Evolutionary conservation across 2,329 filamentous ascomycete genomes (phyloP), one percentile per base, ranked within the genome.

Genomic region (Neonectria neomacrospora): DNA sequence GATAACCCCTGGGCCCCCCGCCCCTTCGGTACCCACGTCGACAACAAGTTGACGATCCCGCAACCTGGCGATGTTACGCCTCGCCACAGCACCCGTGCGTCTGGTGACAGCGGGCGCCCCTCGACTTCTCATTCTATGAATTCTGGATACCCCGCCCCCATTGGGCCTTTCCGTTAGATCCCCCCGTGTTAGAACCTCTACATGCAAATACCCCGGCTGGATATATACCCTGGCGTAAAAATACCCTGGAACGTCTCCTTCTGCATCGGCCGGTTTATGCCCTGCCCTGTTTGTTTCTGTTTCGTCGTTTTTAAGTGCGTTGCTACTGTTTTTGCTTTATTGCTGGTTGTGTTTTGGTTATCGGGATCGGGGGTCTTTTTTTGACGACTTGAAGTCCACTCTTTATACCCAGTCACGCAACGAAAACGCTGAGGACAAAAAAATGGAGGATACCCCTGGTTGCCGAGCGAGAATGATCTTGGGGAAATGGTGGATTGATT

Each of bases 101-200:
- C 93, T 77, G 93, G 91, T 78, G 93, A 97, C 81, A 96, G 92
- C 84, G 93, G 93, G 79, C 92, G 93, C 78, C 93, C 93, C 79
- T 95, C 92, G 76, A 97, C 93, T 84, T 96, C 93, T 84, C 92
- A 97, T 90, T 97, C 93, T 86, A 92, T 91, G 78, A 89, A 89
- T 91, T 95, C 93, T 89, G 93, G 93, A 93, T 96, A 96, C 92
- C 92, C 93, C 86, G 93, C 89, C 85, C 92, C 91, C 72, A 91
- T 94, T 86, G 92, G 92, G 86, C 91, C 92, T 88, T 93, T 91
- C 85, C 92, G 92, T 91, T 95, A 91, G 90, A 88, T 82, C 83
- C 71, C 71, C 70, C 74, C 75, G 73, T 79, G 77, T 80, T 79
- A 79, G 77, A 80, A 77, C 68, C 78, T 79, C 78, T 82, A 81